These are phyloP conservation scores for Rhynchospora pubera DNA, from an alignment of 176 grass and related monocot species.

Conservation along the genomic window DNA sequence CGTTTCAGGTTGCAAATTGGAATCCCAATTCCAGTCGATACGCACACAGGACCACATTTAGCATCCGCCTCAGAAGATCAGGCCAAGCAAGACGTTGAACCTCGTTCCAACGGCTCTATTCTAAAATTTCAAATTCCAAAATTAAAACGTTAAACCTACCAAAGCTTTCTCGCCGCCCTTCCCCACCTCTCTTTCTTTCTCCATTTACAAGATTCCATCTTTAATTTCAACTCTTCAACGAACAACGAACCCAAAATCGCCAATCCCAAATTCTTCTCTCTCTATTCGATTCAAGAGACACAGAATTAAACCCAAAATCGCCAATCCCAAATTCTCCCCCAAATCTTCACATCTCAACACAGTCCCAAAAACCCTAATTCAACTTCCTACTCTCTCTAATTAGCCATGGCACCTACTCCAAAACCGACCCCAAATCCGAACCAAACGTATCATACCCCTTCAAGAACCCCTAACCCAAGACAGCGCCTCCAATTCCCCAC, in stretches of 20 bases:
- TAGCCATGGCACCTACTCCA: conserved; percentile 53
- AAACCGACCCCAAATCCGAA: conserved; percentile 30
- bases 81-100: not conserved
- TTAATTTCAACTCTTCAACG: not conserved
- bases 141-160: conserved; percentile 38
- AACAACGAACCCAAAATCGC: not conserved
- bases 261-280: no score
- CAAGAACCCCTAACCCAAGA: conserved; percentile 49
- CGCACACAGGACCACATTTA: not conserved
- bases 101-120: conserved; percentile 17
- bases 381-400: not conserved
- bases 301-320: not conserved
- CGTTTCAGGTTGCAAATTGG: no score
- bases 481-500: conserved; percentile 68
- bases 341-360: not conserved
- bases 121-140: conserved; percentile 35
- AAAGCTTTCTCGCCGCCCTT: conserved; percentile 26
- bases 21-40: not conserved
- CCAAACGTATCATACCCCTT: conserved; percentile 19
- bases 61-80: not conserved
- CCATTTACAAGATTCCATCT: conserved; percentile 4
- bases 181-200: not conserved
- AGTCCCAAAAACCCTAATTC: not conserved
- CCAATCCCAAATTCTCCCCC: not conserved
- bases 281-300: not conserved